Conservation (phyloP, 192 early-diverging fungal genomes). For the Spizellomyces punctatus region DNA sequence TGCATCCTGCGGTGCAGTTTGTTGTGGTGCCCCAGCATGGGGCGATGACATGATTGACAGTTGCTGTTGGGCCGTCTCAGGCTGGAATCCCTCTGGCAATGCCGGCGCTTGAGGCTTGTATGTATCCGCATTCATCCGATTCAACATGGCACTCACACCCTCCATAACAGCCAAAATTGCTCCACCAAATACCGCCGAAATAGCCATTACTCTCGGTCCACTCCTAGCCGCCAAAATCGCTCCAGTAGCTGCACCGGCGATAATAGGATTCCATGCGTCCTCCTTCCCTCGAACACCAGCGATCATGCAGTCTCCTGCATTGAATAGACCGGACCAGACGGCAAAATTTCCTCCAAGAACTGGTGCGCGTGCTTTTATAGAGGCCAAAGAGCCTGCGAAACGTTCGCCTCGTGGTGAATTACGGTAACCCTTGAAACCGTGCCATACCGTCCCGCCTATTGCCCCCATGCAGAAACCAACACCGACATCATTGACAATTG, state of each 20-base stretch:
- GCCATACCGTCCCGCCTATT: constrained; percentile 93
- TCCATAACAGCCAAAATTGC: constrained; percentile 93
- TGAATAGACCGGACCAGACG: constrained; percentile 98
- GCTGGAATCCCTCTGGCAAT: constrained; percentile 27
- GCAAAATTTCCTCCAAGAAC: constrained; percentile 98
- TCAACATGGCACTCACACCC: constrained; percentile 84
- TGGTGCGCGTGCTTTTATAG: constrained; percentile 93
- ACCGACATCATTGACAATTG: constrained; percentile 58
- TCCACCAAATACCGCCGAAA: constrained; percentile 91
- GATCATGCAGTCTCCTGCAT: constrained; percentile 94
- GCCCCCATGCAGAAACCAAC: constrained; percentile 92
- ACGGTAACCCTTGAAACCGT: constrained; percentile 97
- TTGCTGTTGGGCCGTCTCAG: constrained; percentile 29
- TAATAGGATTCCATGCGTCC: constrained; percentile 98
- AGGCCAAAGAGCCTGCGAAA: constrained; percentile 78
- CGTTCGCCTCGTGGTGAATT: constrained; percentile 97
- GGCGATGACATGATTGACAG: constrained; percentile 3
- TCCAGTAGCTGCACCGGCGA: constrained; percentile 91
- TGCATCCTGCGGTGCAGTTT: constrained; percentile 3
- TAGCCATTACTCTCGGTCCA: constrained; percentile 74
- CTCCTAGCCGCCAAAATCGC: constrained; percentile 91
- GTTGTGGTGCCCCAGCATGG: constrained; percentile 11
- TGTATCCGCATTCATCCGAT: constrained; percentile 49
- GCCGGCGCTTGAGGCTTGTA: constrained; percentile 36
- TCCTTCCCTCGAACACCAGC: constrained; percentile 96